Conservation (phyloP, 495 filamentous ascomycete species). For the Zalerion maritima region DNA sequence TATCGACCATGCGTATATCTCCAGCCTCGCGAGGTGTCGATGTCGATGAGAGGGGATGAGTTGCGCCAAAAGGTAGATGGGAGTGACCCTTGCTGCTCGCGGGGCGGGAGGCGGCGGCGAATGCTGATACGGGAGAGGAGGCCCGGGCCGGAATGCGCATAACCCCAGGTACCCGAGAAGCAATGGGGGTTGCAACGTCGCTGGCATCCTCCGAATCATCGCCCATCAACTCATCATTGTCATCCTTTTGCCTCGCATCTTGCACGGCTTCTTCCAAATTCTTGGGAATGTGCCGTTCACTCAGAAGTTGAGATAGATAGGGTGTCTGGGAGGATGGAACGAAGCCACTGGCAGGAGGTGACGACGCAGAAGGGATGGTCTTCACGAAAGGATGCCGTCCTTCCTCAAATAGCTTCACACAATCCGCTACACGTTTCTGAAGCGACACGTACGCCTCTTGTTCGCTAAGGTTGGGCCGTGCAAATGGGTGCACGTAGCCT, state of each 20-base stretch:
- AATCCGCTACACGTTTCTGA: conserved; percentile 31
- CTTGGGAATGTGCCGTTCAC: conserved; percentile 45
- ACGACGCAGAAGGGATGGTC: conserved; percentile 19
- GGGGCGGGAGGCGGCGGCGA: conserved; percentile 29
- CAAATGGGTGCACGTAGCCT: conserved; percentile 56
- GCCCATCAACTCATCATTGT: conserved; percentile 34
- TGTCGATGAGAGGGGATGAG: conserved; percentile 19
- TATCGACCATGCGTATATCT: conserved; percentile 28
- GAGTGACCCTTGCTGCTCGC: conserved; percentile 39
- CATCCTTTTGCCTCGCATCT: conserved; percentile 40
- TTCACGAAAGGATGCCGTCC: conserved; percentile 30
- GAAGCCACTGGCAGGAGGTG: conserved; percentile 20
- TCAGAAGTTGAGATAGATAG: conserved; percentile 57
- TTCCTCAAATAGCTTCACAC: conserved; percentile 27
- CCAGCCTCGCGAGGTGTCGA: conserved; percentile 14
- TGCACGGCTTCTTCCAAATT: conserved; percentile 47
- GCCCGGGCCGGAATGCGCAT: conserved; percentile 44
- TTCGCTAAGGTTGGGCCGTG: conserved; percentile 43
- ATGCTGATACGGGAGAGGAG: conserved; percentile 35
- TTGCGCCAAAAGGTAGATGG: conserved; percentile 19
- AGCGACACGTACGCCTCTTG: conserved; percentile 36
- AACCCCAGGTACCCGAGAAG: conserved; percentile 23
- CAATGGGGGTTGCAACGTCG: conserved; percentile 10
- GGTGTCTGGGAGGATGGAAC: conserved; percentile 54
- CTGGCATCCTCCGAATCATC: conserved; percentile 32